Conservation (phyloP, 805 yeast species). For the Saccharomycodes ludwigii region DNA sequence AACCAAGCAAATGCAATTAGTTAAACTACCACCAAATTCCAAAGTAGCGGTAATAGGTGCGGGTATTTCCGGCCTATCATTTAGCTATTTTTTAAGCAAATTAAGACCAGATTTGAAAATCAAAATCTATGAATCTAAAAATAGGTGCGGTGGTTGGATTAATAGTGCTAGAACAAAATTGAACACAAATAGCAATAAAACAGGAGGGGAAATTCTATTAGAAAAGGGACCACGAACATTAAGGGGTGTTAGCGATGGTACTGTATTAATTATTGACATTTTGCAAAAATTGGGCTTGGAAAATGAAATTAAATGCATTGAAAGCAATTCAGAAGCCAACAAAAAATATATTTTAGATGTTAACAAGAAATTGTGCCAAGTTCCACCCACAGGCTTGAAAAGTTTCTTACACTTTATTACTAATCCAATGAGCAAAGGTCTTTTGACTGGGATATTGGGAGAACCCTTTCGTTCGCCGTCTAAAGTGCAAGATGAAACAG, state of each 20-base stretch:
- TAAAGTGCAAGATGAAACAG: conserved; percentile 48
- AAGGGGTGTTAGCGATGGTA: conserved; percentile 73
- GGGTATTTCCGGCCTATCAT: conserved; percentile 79
- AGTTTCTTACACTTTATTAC: conserved; percentile 24
- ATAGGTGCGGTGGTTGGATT: conserved; percentile 72
- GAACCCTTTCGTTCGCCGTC: conserved; percentile 37
- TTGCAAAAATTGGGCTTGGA: conserved; percentile 33
- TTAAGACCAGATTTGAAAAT: conserved; percentile 69
- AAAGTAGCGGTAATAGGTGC: conserved; percentile 70
- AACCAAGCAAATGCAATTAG: conserved; percentile 11
- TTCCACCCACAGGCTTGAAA: conserved; percentile 32
- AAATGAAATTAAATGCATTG: conserved; percentile 47
- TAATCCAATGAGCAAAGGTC: conserved; percentile 33
- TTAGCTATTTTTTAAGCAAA: conserved; percentile 51
- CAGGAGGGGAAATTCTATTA: conserved; percentile 26
- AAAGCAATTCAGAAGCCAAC: conserved; percentile 49
- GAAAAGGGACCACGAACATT: conserved; percentile 92
- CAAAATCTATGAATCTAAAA: conserved; percentile 44
- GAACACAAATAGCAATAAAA: conserved; percentile 15
- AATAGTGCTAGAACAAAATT: conserved; percentile 32
- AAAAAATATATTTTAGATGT: conserved; percentile 49
- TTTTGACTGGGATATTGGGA: conserved; percentile 31
- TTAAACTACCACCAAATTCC: conserved; percentile 19
- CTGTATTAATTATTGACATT: conserved; percentile 53
- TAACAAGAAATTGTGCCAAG: conserved; percentile 36